Evolutionary conservation across 495 filamentous ascomycete species (phyloP).

Genomic region (Aspergillus mulundensis): DNA sequence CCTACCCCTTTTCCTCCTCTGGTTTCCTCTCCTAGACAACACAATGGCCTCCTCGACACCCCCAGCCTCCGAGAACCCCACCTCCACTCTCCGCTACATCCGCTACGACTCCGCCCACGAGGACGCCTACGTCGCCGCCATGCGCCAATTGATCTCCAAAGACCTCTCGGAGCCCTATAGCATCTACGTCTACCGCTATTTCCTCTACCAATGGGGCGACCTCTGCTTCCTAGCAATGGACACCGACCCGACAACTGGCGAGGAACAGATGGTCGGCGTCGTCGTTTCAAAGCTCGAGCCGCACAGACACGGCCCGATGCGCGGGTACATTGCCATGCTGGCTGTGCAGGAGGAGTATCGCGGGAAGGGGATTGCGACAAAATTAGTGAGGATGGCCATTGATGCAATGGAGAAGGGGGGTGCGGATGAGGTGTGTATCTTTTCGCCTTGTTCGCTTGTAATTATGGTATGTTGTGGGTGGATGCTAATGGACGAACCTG

Average conservation of each 20-base stretch:
- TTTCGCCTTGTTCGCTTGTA: slow-evolving; percentile 1
- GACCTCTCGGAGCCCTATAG: slow-evolving; percentile 98
- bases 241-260: slow-evolving; percentile 17
- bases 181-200: slow-evolving; percentile 99
- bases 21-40: neutral
- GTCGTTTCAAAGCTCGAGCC: slow-evolving; percentile 95
- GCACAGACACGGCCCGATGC: slow-evolving; percentile 72
- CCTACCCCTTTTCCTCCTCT: neutral
- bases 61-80: slow-evolving; percentile 3
- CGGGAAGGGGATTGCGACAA: slow-evolving; percentile 85
- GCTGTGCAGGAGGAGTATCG: slow-evolving; percentile 76
- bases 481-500: neutral
- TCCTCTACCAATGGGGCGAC: slow-evolving; percentile 96
- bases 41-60: slow-evolving; percentile 22
- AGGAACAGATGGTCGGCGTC: slow-evolving; percentile 67
- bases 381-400: slow-evolving; percentile 83
- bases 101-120: slow-evolving; percentile 80
- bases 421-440: slow-evolving; percentile 72
- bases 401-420: slow-evolving; percentile 80
- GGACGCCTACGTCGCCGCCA: slow-evolving; percentile 74
- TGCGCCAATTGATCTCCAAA: slow-evolving; percentile 90
- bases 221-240: slow-evolving; percentile 89
- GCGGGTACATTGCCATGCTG: slow-evolving; percentile 98
- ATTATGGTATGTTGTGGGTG: too few relatives aligned
- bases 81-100: slow-evolving; percentile 61